Conservation (phyloP, 192 early-diverging fungal species). For the Backusella liffmaniae region DNA sequence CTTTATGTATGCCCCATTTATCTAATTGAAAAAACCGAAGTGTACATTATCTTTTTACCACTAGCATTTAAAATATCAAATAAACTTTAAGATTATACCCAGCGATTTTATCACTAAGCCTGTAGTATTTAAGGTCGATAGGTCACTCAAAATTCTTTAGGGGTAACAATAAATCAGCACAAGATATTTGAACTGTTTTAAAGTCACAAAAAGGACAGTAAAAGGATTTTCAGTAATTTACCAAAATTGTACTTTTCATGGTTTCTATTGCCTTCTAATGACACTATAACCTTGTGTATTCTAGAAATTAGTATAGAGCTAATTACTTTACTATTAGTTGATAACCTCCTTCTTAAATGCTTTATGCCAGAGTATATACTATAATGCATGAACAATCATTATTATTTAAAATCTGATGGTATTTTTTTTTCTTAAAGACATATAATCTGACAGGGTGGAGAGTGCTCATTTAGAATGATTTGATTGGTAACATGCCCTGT, state of each 20-base stretch:
- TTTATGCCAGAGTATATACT: not conserved
- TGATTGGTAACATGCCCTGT: not conserved
- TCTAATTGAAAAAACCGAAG: not conserved
- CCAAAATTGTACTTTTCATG: not conserved
- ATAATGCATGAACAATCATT: not conserved
- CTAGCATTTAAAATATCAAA: not conserved
- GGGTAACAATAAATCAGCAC: too few relatives aligned
- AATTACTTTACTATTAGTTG: too few relatives aligned
- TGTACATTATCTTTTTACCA: not conserved
- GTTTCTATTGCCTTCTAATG: not conserved
- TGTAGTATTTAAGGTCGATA: too few relatives aligned
- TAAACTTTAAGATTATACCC: not conserved
- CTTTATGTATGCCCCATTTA: not conserved
- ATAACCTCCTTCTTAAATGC: too few relatives aligned
- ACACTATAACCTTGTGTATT: too few relatives aligned
- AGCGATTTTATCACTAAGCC: not conserved
- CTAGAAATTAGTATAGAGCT: too few relatives aligned
- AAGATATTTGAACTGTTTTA: not conserved
- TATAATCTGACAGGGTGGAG: not conserved
- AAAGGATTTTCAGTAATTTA: slow-evolving; percentile 1
- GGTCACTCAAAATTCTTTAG: not conserved
- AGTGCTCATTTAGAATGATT: not conserved
- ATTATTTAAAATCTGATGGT: not conserved
- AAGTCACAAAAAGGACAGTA: not conserved
- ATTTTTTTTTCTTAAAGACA: not conserved